Evolutionary conservation across 129 eudicot genomes (phyloP).

Genomic region (Escallonia herrerae): DNA sequence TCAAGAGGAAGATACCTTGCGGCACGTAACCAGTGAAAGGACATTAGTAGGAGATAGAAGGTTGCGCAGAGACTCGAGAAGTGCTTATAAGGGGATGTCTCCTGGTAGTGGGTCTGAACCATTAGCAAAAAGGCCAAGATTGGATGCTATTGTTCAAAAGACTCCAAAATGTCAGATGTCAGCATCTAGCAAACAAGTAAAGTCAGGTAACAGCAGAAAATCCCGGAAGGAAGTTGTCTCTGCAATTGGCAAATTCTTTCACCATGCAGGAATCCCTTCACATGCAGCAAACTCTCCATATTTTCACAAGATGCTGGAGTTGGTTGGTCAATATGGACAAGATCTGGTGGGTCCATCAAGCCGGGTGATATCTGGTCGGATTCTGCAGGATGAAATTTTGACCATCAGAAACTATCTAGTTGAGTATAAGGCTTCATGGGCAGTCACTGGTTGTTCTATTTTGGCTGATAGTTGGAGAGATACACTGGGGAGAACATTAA

Average conservation of each 20-base stretch:
- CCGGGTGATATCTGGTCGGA: slow-evolving; percentile 51
- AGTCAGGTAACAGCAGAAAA: slow-evolving; percentile 23
- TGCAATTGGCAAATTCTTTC: slow-evolving; percentile 82
- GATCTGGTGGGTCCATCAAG: slow-evolving; percentile 60
- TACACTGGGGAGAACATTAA: slow-evolving; percentile 51
- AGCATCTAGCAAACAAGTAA: slow-evolving; percentile 30
- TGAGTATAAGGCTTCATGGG: slow-evolving; percentile 84
- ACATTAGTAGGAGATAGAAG: slow-evolving; percentile 46
- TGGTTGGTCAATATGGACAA: slow-evolving; percentile 76
- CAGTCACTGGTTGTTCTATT: slow-evolving; percentile 89
- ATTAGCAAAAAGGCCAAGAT: slow-evolving; percentile 40
- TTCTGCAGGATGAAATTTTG: slow-evolving; percentile 61
- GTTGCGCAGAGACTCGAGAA: slow-evolving; percentile 39
- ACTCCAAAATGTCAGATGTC: slow-evolving; percentile 37
- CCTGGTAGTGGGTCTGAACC: slow-evolving; percentile 40
- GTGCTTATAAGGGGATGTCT: slow-evolving; percentile 35
- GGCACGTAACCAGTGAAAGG: slow-evolving; percentile 38
- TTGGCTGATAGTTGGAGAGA: slow-evolving; percentile 95
- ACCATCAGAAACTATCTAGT: slow-evolving; percentile 56
- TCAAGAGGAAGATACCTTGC: slow-evolving; percentile 51
- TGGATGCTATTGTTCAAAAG: slow-evolving; percentile 29
- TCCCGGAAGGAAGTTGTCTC: slow-evolving; percentile 73
- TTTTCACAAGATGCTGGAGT: slow-evolving; percentile 88
- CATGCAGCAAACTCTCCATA: slow-evolving; percentile 85
- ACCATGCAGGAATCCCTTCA: slow-evolving; percentile 77